Evolutionary conservation across 768 basidiomycete genomes (phyloP), one percentile per base, ranked within the genome.

Genomic region (Tricholoma saponaceum): DNA sequence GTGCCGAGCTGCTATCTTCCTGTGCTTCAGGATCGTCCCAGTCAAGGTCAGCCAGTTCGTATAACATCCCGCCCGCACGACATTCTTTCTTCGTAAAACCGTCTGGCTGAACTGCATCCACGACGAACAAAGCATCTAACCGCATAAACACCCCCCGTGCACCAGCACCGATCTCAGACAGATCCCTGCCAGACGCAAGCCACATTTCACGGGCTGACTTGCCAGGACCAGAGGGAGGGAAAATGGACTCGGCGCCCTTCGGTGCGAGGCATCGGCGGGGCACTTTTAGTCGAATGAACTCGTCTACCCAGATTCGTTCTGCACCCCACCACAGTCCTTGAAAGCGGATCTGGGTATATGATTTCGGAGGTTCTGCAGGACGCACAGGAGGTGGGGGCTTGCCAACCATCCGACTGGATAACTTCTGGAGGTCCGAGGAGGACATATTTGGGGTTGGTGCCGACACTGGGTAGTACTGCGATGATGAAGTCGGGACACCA

Each of bases 261-360:
- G 89, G 89, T 12, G 88, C 88, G 56, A 92, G 76, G 59, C 83
- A 83, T 32, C 77, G 73, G 37, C 90, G 80, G 1, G 85, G 80
- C 23, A 88, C 70, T 64, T 90, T 90, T 51, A 96, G 76, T 22
- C 93, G 83, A 35, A 95, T 82, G 55, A 95, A 80, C 60, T 96
- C 93, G 58, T 89, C 90, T 4, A 80, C 75, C 92, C 93, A 96
- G 54, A 95, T 90, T 28, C 90, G 81, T 66, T 95, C 93, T 1
- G 86, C 83, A 7, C 94, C 94, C 87, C 89, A 90, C 92, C 92
- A 96, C 7, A 95, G 66, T 1, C 90, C 90, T 65, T 92, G 89
- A 66, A 84, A 92, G 41, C 84, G 76, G 51, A 72, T 79, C 64
- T 89, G 87, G 0, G 71, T 72, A 46, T 47, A 43, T 44, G 51